Evolutionary conservation across 371 early-diverging fungal genomes (phyloP).

Genomic region (Coemansia linderi): DNA sequence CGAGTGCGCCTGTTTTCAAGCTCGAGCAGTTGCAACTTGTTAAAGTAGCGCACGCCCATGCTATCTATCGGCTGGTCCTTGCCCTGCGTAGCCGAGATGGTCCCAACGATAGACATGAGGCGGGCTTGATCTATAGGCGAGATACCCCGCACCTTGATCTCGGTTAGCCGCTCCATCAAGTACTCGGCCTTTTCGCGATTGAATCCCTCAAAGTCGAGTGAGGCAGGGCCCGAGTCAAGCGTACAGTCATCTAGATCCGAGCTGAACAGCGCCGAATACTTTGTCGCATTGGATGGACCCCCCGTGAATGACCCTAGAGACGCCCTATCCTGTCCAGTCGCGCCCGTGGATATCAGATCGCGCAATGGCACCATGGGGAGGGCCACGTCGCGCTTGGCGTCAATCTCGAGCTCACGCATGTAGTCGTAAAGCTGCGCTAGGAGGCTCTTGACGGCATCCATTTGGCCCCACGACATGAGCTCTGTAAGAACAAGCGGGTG

Average conservation of each 20-base stretch:
- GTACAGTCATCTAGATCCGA: not conserved
- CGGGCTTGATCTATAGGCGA: constrained; percentile 48
- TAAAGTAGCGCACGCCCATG: constrained; percentile 83
- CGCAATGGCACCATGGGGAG: constrained; percentile 36
- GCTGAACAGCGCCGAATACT: constrained; percentile 29
- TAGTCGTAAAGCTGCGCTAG: constrained; percentile 43
- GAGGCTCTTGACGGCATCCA: constrained; percentile 29
- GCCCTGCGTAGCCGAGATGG: constrained; percentile 35
- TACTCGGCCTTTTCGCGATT: constrained; percentile 46
- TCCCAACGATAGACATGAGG: constrained; percentile 49
- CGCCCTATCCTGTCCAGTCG: not conserved
- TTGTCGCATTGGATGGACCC: not conserved
- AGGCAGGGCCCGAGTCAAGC: not conserved
- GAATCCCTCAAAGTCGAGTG: constrained; percentile 40
- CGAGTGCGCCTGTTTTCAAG: constrained; percentile 58
- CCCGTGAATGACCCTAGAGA: not conserved
- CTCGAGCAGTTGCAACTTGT: constrained; percentile 71
- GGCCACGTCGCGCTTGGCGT: constrained; percentile 7
- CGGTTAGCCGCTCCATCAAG: constrained; percentile 40
- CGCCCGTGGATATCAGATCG: constrained; percentile 17
- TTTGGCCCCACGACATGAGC: constrained; percentile 51
- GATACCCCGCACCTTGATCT: constrained; percentile 43
- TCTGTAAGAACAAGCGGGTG: constrained; percentile 48
- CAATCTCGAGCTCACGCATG: constrained; percentile 34
- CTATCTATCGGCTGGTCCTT: constrained; percentile 70